Evolutionary conservation across 345 rosid genomes (phyloP), one percentile per base, ranked within the genome.

Genomic region (Eucalyptus curtisii): DNA sequence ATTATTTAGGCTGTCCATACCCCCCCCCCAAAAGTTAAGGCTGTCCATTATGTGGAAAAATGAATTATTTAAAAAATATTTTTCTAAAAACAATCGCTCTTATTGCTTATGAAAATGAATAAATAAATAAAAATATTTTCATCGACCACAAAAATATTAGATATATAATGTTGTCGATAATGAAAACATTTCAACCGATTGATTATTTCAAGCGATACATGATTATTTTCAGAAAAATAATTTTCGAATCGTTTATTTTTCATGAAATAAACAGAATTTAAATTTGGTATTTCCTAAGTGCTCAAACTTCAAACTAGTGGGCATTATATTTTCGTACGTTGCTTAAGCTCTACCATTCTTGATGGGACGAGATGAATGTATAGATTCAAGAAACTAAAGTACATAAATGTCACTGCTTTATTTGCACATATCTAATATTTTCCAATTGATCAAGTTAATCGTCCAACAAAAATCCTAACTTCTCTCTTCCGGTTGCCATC

Each of bases 61-160:
- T 68, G 42, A 31, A 68, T 17, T 5, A 31, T 16, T 16, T 31
- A 5, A 12, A 1, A 37, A 76, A 37, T 3, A 76, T 20, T 76
- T 37, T 37, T 6, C 2, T 1, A 6, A 40, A 76, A 37, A 37
- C 2, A 11, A 76, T 10, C 0, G 0, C 47, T 6, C 10, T 7
- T 20, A 3, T 40, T 13, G 0, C 47, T 76, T 76, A 20, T 4
- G 1, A 76, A 76, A 40, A 22, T 20, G 2, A 33, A 37, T 19
- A 10, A 20, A 76, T 10, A 40, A 20, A 76, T 13, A 13, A 68
- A 5, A 27, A 12, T 5, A 9, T 68, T 17, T 17, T 76, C 8
- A 76, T 76, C 4, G 8, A 20, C 14, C 13, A 20, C 27, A 9
- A 40, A 76, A 20, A 40, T 10, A 12, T 20, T 76, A 37, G 7